Evolutionary conservation across 2,329 filamentous ascomycete species (phyloP).

Genomic region (Sclerotinia sclerotiorum): DNA sequence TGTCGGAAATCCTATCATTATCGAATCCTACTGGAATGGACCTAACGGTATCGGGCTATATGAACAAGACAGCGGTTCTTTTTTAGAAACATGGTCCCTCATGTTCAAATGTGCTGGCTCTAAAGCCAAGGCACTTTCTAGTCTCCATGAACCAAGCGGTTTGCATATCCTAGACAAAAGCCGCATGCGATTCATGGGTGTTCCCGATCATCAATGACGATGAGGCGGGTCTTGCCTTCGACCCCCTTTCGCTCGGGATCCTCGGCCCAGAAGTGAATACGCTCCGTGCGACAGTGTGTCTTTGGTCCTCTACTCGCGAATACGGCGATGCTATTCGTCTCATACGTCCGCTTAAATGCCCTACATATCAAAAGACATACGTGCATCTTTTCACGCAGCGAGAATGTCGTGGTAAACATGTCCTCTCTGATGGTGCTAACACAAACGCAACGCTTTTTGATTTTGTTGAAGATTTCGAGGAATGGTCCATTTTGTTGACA

Average conservation of each 20-base stretch:
- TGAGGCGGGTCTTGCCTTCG: not conserved
- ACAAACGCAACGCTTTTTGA: not conserved
- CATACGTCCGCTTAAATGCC: not conserved
- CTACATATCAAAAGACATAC: not conserved
- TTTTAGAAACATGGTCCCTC: not conserved
- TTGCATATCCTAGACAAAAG: not conserved
- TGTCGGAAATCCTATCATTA: not conserved
- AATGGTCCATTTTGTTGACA: slow-evolving; percentile 2
- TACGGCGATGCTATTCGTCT: not conserved
- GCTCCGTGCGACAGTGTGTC: not conserved
- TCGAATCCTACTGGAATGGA: not conserved
- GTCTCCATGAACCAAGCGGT: not conserved
- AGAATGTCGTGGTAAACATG: not conserved
- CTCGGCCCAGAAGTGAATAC: not conserved
- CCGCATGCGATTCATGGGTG: not conserved
- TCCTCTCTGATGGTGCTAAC: not conserved
- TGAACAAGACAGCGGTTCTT: not conserved
- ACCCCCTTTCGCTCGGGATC: not conserved
- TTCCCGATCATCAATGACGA: not conserved
- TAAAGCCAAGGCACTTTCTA: not conserved
- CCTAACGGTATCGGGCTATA: not conserved
- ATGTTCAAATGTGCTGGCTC: not conserved
- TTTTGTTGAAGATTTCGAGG: not conserved
- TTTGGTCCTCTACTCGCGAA: not conserved
- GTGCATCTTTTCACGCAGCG: not conserved